phyloP scores from a whole-genome alignment of 192 early-diverging fungal genomes.

The Pecoramyces ruminantium region DNA sequence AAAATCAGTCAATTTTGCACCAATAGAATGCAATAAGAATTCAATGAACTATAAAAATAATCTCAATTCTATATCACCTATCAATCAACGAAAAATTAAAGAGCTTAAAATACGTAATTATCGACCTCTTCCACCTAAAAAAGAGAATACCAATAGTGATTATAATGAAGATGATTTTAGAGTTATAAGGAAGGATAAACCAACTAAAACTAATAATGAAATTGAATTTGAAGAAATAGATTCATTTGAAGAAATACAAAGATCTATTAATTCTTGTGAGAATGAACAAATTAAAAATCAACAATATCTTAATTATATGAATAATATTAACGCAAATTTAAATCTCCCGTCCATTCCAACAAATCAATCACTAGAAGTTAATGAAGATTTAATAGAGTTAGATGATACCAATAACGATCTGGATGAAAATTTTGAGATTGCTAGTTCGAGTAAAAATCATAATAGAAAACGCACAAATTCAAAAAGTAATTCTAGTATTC shows the following conservation, averaged over 20 bases:
- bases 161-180: not conserved
- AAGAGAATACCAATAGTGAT: not conserved
- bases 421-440: too few species aligned
- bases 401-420: too few species aligned
- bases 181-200: not conserved
- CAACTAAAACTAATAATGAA: not conserved
- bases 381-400: too few species aligned
- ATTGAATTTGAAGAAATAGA: not conserved
- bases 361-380: not conserved
- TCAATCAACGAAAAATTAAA: not conserved
- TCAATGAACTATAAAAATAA: not conserved
- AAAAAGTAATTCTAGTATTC: too few species aligned
- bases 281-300: not conserved
- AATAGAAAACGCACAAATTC: too few species aligned
- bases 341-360: not conserved
- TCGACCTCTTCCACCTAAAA: not conserved
- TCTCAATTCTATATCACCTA: too few species aligned
- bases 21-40: not conserved
- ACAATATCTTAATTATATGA: not conserved
- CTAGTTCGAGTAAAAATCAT: too few species aligned
- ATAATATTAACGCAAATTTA: not conserved
- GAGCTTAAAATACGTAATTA: not conserved
- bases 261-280: not conserved
- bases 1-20: not conserved
- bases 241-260: not conserved